Conservation (phyloP, 345 rosid genomes). For the Brassica carinata region DNA sequence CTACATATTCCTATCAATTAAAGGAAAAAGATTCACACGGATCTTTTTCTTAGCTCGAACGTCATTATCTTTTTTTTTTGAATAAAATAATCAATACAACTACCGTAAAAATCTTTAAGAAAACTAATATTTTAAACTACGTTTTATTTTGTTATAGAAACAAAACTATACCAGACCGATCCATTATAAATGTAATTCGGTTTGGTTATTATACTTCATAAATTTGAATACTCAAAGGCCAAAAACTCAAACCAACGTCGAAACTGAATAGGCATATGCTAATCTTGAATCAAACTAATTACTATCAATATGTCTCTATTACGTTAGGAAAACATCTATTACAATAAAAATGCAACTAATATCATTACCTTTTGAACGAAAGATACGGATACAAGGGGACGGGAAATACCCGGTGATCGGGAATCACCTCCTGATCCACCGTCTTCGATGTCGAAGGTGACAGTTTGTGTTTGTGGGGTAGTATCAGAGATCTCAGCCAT, state of each 20-base stretch:
- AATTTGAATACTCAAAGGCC: neutral
- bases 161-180: neutral
- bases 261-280: neutral
- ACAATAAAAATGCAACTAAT: neutral
- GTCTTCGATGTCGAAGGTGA: conserved; percentile 11
- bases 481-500: conserved; percentile 30
- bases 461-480: conserved; percentile 3
- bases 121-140: neutral
- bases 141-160: neutral
- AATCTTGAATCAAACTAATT: conserved; percentile 3
- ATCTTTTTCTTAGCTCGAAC: neutral
- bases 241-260: neutral
- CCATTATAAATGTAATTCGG: neutral
- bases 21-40: neutral
- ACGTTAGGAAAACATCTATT: neutral
- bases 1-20: neutral
- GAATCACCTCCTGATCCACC: neutral
- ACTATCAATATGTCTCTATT: neutral
- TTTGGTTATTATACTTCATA: neutral
- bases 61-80: neutral
- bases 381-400: conserved; percentile 23
- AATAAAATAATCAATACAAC: neutral
- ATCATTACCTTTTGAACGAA: conserved; percentile 30
- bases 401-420: neutral
- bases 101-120: neutral